A percentile compares a stretch with the other conserved stretches of the same genome.
Evolutionary conservation across 2,329 filamentous ascomycete species (phyloP).

Genomic region (Neophaeococcomyces mojaviensis): DNA sequence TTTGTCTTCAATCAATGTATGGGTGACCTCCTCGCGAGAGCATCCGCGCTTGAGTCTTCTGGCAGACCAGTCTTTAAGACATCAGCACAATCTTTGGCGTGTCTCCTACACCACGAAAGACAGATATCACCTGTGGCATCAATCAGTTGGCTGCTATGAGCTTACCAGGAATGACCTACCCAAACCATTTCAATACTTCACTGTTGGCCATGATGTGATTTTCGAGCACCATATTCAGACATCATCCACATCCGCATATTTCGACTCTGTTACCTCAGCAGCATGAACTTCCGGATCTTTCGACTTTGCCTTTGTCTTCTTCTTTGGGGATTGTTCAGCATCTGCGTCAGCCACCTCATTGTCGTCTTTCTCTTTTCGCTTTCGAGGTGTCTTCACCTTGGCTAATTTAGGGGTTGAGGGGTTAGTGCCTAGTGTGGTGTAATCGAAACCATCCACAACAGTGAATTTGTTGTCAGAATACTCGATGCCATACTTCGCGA

Average conservation of each 20-base stretch:
- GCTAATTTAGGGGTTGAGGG: not conserved
- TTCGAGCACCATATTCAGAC: no score
- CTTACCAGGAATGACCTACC: no score
- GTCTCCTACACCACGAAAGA: no score
- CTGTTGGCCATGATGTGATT: no score
- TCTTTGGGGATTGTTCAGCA: not conserved
- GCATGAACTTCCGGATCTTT: not conserved
- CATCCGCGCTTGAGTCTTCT: no score
- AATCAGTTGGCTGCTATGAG: no score
- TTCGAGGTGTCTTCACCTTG: not conserved
- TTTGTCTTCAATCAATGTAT: no score
- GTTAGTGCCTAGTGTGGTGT: not conserved
- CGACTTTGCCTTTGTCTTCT: not conserved
- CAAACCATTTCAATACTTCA: no score
- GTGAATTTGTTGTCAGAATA: conserved; percentile 1
- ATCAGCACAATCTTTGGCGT: no score
- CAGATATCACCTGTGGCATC: no score
- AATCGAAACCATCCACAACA: not conserved
- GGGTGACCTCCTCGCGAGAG: no score
- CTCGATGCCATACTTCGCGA: not conserved
- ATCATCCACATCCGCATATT: not conserved
- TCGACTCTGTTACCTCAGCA: not conserved
- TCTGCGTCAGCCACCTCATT: not conserved
- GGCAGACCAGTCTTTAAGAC: no score
- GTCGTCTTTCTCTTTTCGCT: not conserved